Base-by-base conservation (phyloP, 2,329 filamentous ascomycete species). In the Colletotrichum costaricense region DNA sequence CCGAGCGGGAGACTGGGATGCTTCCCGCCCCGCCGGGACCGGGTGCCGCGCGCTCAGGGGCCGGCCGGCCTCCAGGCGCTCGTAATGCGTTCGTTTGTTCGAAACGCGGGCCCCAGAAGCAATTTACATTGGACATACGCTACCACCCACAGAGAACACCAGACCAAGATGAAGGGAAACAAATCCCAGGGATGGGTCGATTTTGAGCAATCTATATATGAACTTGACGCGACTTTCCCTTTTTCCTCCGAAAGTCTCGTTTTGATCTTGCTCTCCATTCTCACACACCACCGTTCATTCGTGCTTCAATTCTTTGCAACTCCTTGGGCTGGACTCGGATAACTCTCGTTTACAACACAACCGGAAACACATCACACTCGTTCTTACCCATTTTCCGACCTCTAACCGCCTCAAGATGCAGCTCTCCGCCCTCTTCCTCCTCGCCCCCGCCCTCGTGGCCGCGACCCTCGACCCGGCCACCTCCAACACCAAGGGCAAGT, bases 401-500 rank as follows among this genome's bases (percentile, higher is more conserved):
- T 5, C 6, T 12, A 12, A 28, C 3, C 4, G n/a, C 28, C 46
- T 35, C 19, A 62, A 30, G 16, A 73, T 73, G 71, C 60, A 70
- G 55, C 28, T 65, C 67, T 22, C 35, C 14, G n/a, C 16, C 46
- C 56, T 70, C 71, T 35, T 73, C 49, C 55, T 66, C 67, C 67
- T 60, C 67, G 55, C 60, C 4, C 67, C 69, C 30, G 65, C 67
- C 49, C 59, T 73, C 60, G 71, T 70, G 49, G 60, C 55, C 60
- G 71, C 71, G 4, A 73, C 71, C 26, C 71, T 73, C 46, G 56
- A 73, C 67, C 67, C 67, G 55, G 67, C 71, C 46, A 65, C 71
- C 26, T 73, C 71, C 67, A 73, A 70, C 67, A 70, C 71, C 26
- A 73, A 73, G 71, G 71, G 67, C 60, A 68, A 57, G 28, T 73